Base-by-base conservation (phyloP, 1,139 yeast genomes). In the Magnusiomyces suaveolens region DNA sequence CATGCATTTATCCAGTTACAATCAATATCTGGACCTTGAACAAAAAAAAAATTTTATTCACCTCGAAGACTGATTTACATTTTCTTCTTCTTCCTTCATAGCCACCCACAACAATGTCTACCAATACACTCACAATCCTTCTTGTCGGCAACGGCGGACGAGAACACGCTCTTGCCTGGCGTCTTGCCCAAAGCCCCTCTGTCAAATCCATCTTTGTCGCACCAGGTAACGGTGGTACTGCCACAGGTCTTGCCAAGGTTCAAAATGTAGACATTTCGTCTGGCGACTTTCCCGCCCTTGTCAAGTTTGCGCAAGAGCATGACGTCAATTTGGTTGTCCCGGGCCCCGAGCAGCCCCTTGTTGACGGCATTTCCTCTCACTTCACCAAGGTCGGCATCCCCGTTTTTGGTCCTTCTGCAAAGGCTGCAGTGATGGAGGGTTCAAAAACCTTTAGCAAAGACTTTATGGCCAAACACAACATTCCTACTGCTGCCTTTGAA, bases 271-370 rank as follows among this genome's bases (percentile, higher is more conserved):
- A 84, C 36, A 81, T 87, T 62, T 80, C 75, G 80, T 56, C 77
- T 76, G 43, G 51, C 2, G 70, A 69, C 50, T 70, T 70, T 55
- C 59, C 58, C 29, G 51, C 60, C 38, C 63, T 70, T 20, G 82
- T 78, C 55, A 69, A 79, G 57, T 88, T 89, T 70, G 95, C 96
- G 8, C 68, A 75, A n/a, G 79, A 80, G 46, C 75, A 90, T 57
- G 65, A 78, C 10, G 78, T 94, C 57, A 79, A 77, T 53, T 76
- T 94, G 60, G 98, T 89, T 14, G 78, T 94, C 52, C 98, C 98
- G 43, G 99, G 99, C 47, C 98, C 99, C n/a, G 99, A 94, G 72
- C 96, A 89, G 71, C 98, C 98, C 46, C 76, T 94, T 60, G 97
- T 92, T 44, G 97, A 92, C 66, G 99, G 99, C 50, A 82, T 92